phyloP scores from a whole-genome alignment of 2,329 filamentous ascomycete genomes.

The Zasmidium cellare region DNA sequence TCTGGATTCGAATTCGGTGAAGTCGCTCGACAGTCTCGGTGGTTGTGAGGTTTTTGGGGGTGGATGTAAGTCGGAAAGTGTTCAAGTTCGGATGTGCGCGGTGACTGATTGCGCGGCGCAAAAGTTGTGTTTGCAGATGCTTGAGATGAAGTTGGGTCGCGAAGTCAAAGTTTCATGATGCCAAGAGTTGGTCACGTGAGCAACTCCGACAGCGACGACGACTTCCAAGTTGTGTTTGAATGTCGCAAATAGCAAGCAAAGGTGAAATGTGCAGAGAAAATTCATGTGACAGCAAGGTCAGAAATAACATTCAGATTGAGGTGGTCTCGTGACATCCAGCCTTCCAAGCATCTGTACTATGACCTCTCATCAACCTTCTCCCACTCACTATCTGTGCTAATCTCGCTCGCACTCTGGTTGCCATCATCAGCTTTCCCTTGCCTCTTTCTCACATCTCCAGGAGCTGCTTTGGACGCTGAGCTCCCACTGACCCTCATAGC shows the following conservation, averaged over 20 bases:
- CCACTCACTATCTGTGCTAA: slow-evolving; percentile 91
- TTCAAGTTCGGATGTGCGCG: neutral
- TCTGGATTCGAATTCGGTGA: neutral
- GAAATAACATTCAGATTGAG: neutral
- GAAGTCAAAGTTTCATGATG: neutral
- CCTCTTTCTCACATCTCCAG: slow-evolving; percentile 13
- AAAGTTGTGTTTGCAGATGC: neutral
- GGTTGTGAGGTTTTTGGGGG: neutral
- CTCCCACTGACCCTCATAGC: slow-evolving; percentile 11
- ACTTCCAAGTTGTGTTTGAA: too few relatives aligned
- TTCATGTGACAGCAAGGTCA: too few relatives aligned
- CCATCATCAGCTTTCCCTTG: slow-evolving; percentile 25
- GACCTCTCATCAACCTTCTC: slow-evolving; percentile 80
- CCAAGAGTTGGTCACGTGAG: neutral
- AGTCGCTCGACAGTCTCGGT: neutral
- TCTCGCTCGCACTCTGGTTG: slow-evolving; percentile 31
- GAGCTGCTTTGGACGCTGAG: neutral
- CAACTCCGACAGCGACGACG: neutral
- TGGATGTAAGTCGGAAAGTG: neutral
- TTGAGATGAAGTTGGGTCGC: neutral
- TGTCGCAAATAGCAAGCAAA: too few relatives aligned
- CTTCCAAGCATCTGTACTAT: slow-evolving; percentile 38
- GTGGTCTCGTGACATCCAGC: neutral
- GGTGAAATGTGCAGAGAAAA: too few relatives aligned
- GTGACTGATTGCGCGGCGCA: neutral